Base-by-base conservation (phyloP, 2,329 filamentous ascomycete species). In the Bisporella sp. region DNA sequence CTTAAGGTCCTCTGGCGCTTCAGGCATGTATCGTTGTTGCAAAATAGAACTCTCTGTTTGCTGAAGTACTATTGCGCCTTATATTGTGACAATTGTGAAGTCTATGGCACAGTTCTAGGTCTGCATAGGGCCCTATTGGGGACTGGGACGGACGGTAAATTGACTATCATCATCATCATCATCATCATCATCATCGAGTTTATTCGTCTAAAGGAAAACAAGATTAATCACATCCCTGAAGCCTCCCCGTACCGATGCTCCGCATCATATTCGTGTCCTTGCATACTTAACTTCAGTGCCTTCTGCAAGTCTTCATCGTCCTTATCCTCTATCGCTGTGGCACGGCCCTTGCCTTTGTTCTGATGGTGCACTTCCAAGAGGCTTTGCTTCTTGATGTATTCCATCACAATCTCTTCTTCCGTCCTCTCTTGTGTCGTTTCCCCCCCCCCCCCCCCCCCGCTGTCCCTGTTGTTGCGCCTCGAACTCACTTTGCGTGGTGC, bases 331-430 rank as follows among this genome's bases (percentile, higher is more conserved):
- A 33, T 57, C 47, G 53, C 56, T 54, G 52, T 54, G 81, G 78
- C 58, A 81, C 78, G 43, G 82, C 75, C 39, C 75, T 70, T 21
- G 72, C 70, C 41, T 41, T 41, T 40, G 42, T 52, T 42, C 47
- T 41, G 58, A 57, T 73, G 68, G 62, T 82, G 74, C 57, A 82
- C 82, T 67, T 92, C 87, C 0, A 78, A 74, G 41, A 89, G 63
- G 64, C 85, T 89, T 70, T 89, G 85, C 70, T 82, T 85, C 73
- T 85, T 87, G 40, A 89, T 76, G 65, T 88, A 89, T 60, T 89
- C 85, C 63, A 91, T 66, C 7, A 90, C 79, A 51, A 86, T 81
- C 50, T 89, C 79, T 63, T 91, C 85, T 62, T 90, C 86, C 21
- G 45, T 41, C 28, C n/a, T 73, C 48, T 70, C 65, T 35, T 64